Evolutionary conservation across 371 early-diverging fungal species (phyloP), one percentile per base, ranked within the genome.

Genomic region (Neoconidiobolus thromboides): DNA sequence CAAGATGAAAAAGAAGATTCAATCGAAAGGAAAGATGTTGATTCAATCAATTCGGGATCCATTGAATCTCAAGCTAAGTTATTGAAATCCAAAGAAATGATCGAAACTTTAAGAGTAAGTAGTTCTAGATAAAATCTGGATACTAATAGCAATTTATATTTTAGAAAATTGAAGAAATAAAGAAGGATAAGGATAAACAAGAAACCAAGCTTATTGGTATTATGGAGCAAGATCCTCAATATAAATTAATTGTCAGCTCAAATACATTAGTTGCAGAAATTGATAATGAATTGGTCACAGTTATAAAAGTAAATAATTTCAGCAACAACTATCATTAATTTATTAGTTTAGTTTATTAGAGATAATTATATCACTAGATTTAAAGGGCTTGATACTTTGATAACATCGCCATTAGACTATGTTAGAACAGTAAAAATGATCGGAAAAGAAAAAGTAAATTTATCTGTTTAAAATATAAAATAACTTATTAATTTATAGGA

Each of bases 321-420:
- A 0, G 41, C 39, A 53, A 12, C 48, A 43, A 40, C 5, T 41
- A 26, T n/a, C 26, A 26, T 37, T 52, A 47, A 12, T 3, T 59
- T 55, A 43, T 15, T 14, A 54, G 57, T 44, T 37, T 71, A 91
- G 86, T 94, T 81, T 65, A 79, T 95, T 63, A 67, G 87, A 36
- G 95, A 96, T 69, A 86, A 86, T 59, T 96, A 93, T 71, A 83
- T 81, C 39, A 68, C 78, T 15, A 78, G 83, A 47, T 95, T 95
- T 63, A 91, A 93, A 0, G 97, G 93, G 64, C 79, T 96, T 3
- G 92, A 93, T 67, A 75, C 81, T 5, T 76, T 95, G 39, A 83
- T 96, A 2, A 79, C 79, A 6, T 86, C 86, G 62, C 85, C 96
- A 1, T 63, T 89, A 14, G 93, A 91, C 60, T 96, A 93, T 72